Conservation (phyloP, 2,329 filamentous ascomycete genomes). For the Blastomyces percursus region DNA sequence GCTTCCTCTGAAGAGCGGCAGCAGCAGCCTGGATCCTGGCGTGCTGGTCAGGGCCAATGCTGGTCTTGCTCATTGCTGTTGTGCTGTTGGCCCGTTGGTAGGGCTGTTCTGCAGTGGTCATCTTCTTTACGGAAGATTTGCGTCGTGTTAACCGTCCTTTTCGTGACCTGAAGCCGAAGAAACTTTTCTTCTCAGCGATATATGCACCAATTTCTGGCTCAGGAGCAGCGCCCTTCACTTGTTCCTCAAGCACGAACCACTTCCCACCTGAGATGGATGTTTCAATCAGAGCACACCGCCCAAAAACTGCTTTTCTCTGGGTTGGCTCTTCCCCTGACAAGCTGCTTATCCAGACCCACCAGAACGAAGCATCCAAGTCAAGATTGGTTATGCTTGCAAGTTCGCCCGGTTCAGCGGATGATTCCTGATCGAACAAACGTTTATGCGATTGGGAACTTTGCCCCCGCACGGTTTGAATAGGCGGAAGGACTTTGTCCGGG, state of each 20-base stretch:
- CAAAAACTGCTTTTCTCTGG: conserved; percentile 82
- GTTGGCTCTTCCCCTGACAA: conserved; percentile 80
- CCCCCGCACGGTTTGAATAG: conserved; percentile 59
- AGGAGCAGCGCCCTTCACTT: conserved; percentile 82
- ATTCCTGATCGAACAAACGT: conserved; percentile 57
- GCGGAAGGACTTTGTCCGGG: conserved; percentile 81
- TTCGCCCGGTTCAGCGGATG: conserved; percentile 74
- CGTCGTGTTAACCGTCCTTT: conserved; percentile 56
- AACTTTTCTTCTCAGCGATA: conserved; percentile 88
- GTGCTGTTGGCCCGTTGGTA: conserved; percentile 41
- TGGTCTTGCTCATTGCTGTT: conserved; percentile 60
- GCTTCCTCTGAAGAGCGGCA: conserved; percentile 63
- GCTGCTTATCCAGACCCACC: conserved; percentile 99
- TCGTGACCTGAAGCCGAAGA: conserved; percentile 72
- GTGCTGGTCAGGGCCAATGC: conserved; percentile 81
- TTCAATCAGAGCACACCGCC: conserved; percentile 83
- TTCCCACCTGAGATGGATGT: conserved; percentile 68
- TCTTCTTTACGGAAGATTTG: conserved; percentile 58
- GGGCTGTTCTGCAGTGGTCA: conserved; percentile 38
- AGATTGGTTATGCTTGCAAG: conserved; percentile 81
- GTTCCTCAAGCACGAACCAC: conserved; percentile 94
- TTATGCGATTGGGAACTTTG: conserved; percentile 79
- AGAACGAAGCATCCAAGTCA: conserved; percentile 89
- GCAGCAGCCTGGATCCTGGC: conserved; percentile 88
- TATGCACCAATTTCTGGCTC: conserved; percentile 78